Evolutionary conservation across 2,329 filamentous ascomycete species (phyloP).

Genomic region (Epicoccum sorghinum): DNA sequence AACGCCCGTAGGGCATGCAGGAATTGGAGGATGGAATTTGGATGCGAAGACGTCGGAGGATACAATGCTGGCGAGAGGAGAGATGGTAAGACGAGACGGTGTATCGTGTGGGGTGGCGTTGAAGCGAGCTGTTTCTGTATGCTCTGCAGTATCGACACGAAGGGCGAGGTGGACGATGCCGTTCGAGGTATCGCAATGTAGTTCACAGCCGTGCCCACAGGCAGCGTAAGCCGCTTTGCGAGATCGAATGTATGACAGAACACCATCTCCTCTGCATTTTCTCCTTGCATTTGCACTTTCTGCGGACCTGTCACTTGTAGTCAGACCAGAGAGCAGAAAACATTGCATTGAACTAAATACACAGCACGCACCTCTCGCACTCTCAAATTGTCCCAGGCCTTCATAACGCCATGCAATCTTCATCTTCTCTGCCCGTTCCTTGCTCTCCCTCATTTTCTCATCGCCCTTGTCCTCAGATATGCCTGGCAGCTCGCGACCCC

Average conservation of each 20-base stretch:
- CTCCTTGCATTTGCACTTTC: slow-evolving; percentile 21
- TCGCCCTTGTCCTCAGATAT: slow-evolving; percentile 57
- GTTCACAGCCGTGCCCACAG: slow-evolving; percentile 49
- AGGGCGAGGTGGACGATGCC: slow-evolving; percentile 62
- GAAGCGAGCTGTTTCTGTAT: slow-evolving; percentile 60
- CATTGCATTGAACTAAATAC: slow-evolving; percentile 28
- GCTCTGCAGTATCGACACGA: slow-evolving; percentile 69
- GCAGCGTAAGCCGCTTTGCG: slow-evolving; percentile 55
- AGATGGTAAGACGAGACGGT: slow-evolving; percentile 83
- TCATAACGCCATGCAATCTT: slow-evolving; percentile 99
- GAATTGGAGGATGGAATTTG: slow-evolving; percentile 77
- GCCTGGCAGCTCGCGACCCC: slow-evolving; percentile 84
- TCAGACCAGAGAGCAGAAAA: slow-evolving; percentile 19
- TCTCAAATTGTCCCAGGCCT: slow-evolving; percentile 73
- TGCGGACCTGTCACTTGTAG: slow-evolving; percentile 18
- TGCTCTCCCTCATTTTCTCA: slow-evolving; percentile 32
- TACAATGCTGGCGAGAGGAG: slow-evolving; percentile 89
- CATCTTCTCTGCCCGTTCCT: slow-evolving; percentile 69
- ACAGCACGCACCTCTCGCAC: slow-evolving; percentile 65
- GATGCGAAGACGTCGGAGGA: slow-evolving; percentile 69
- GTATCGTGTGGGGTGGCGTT: slow-evolving; percentile 64
- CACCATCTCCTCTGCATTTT: slow-evolving; percentile 58
- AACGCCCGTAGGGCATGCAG: slow-evolving; percentile 78
- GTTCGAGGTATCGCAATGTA: slow-evolving; percentile 60
- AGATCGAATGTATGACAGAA: slow-evolving; percentile 62